phyloP scores from a whole-genome alignment of 176 grass and related monocot species.

The Bonia amplexicaulis region DNA sequence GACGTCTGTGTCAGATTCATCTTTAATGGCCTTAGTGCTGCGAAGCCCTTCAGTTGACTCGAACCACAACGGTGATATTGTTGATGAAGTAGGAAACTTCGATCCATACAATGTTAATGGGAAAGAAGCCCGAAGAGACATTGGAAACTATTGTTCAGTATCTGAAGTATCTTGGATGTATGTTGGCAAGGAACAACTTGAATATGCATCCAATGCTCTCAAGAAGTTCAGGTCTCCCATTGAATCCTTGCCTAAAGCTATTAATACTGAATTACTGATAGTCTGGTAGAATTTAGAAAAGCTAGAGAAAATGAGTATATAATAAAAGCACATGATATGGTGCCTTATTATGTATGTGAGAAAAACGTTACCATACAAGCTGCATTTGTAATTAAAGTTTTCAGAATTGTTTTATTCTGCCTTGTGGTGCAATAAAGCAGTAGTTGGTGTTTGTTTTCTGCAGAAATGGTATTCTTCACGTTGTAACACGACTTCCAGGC shows the following conservation, averaged over 20 bases:
- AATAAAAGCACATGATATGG: background rate
- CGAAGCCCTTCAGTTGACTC: constrained; percentile 56
- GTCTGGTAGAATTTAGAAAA: background rate
- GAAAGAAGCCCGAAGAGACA: constrained; percentile 58
- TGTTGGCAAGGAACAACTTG: constrained; percentile 81
- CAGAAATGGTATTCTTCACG: background rate
- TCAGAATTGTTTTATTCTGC: background rate
- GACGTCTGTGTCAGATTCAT: constrained; percentile 67
- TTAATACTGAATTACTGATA: background rate
- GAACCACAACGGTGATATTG: constrained; percentile 33
- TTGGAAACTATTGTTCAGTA: constrained; percentile 66
- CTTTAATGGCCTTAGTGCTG: constrained; percentile 43
- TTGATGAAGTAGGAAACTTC: constrained; percentile 43
- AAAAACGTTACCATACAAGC: background rate
- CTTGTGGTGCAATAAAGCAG: background rate
- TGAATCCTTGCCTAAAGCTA: background rate
- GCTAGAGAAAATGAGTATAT: background rate
- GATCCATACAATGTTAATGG: constrained; percentile 88
- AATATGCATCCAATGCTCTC: constrained; percentile 80
- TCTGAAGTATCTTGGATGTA: constrained; percentile 91
- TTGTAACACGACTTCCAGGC: background rate
- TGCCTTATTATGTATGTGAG: background rate
- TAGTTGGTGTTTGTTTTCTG: background rate
- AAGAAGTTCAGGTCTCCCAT: constrained; percentile 76
- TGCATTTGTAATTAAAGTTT: background rate